Evolutionary conservation across 306 rosid species (phyloP).

Genomic region (Quercus dentata): DNA sequence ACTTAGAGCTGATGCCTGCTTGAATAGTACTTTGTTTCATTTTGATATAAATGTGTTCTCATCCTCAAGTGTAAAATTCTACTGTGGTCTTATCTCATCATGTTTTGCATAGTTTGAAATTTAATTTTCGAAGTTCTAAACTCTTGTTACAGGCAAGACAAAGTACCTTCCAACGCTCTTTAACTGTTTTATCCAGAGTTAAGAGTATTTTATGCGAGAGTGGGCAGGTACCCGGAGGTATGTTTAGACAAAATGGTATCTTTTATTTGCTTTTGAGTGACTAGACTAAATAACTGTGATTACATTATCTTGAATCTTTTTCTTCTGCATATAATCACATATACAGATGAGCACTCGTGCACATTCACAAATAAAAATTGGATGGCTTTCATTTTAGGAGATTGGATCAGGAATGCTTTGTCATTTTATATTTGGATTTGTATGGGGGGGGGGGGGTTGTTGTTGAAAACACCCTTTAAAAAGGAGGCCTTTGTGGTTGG

Average conservation of each 20-base stretch:
- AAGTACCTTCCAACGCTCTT: constrained; percentile 63
- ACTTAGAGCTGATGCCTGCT: constrained; percentile 1
- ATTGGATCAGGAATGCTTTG: not conserved
- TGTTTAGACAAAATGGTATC: constrained; percentile 3
- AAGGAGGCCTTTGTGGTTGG: not conserved
- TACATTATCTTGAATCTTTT: not conserved
- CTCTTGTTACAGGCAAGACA: constrained; percentile 64
- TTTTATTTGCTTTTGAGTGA: not conserved
- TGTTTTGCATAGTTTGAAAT: constrained; percentile 8
- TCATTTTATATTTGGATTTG: not conserved
- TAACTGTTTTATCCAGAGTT: constrained; percentile 64
- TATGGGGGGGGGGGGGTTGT: not conserved
- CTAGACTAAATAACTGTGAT: not conserved
- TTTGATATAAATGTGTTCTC: not conserved
- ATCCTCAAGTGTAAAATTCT: not conserved
- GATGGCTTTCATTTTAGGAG: not conserved
- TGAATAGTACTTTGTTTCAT: not conserved
- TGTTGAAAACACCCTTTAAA: not conserved
- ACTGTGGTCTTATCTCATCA: constrained; percentile 2
- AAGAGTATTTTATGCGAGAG: constrained; percentile 42
- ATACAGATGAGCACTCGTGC: not conserved
- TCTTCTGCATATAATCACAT: not conserved
- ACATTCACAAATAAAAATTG: not conserved
- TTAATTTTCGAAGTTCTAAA: constrained; percentile 11
- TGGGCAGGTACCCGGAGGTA: constrained; percentile 59